Evolutionary conservation across 805 yeast genomes (phyloP), one percentile per base, ranked within the genome.

Genomic region (Nakazawaea pomicola): DNA sequence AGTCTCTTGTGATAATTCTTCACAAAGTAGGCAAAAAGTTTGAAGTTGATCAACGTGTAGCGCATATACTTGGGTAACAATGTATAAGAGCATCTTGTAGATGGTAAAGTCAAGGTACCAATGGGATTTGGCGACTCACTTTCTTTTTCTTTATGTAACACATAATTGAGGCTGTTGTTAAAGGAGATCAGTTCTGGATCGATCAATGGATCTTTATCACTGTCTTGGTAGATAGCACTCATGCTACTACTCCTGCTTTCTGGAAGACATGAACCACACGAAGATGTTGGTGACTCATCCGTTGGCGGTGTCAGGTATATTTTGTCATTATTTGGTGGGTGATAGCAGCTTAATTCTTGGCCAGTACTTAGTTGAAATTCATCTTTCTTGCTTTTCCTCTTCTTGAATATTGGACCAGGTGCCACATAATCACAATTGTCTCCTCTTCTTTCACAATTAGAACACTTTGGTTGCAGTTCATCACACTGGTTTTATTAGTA

Each of bases 391-490:
- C n/a, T 32, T 5, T 31, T 20, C 15, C 40, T 32, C 12, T 19
- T 33, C 12, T 37, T 29, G 30, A 16, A 35, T 24, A 36, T 36
- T 10, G 45, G 49, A 5, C 45, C 23, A 6, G 44, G 21, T 28
- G 29, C 31, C 24, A 56, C 51, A 53, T 84, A 89, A 2, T 81
- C 72, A 61, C 98, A 90, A 19, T 74, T 80, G 25, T 90, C 67
- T 15, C 83, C 81, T 78, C 90, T 76, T 46, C 88, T 80, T 37
- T 67, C 61, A 61, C 98, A 90, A 61, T 87, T 88, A 16, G 66
- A 66, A 60, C 98, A 90, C 4, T 65, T 57, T 1, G 97, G 97
- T 45, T 78, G 82, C 1, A 66, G 65, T 59, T 91, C 97, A 57
- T 90, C 96, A 67, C 98, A 90, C 41, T 38, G 12, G 23, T 16